phyloP scores from a whole-genome alignment of 768 basidiomycete species.

The Phaeotremella fagi region DNA sequence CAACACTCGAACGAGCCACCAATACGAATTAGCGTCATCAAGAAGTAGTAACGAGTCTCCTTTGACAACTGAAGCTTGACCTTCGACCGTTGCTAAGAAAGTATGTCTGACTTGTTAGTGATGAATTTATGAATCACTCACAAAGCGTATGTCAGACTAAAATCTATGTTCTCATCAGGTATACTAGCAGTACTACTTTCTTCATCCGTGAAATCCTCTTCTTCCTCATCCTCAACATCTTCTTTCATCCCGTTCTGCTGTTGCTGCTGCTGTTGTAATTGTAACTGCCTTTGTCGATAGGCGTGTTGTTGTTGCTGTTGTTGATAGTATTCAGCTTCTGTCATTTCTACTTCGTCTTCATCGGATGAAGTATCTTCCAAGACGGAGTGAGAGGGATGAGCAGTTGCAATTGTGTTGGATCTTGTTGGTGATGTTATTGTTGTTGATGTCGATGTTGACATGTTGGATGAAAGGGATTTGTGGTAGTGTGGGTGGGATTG shows the following conservation, averaged over 20 bases:
- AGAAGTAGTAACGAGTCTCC: conserved; percentile 93
- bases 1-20: conserved; percentile 98
- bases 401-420: too few species aligned
- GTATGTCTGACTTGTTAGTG: conserved; percentile 60
- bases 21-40: conserved; percentile 98
- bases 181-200: conserved; percentile 40
- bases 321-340: conserved; percentile 32
- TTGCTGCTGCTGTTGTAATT: conserved; percentile 5
- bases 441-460: too few species aligned
- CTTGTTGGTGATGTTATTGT: too few species aligned
- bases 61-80: conserved; percentile 97
- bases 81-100: conserved; percentile 96
- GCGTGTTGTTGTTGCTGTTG: conserved; percentile 55
- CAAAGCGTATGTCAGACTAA: conserved; percentile 48
- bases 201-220: conserved; percentile 38
- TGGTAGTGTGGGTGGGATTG: too few species aligned
- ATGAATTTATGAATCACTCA: conserved; percentile 15
- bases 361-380: conserved; percentile 71
- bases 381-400: conserved; percentile 60
- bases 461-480: too few species aligned
- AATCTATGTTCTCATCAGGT: conserved; percentile 49
- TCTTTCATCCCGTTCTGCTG: not conserved
- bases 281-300: conserved; percentile 52
- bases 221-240: conserved; percentile 19
- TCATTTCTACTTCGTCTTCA: conserved; percentile 60